A percentile compares a stretch with the other conserved stretches of the same genome.
Conservation (phyloP, 768 basidiomycete genomes). For the Mycena albidolilacea region DNA sequence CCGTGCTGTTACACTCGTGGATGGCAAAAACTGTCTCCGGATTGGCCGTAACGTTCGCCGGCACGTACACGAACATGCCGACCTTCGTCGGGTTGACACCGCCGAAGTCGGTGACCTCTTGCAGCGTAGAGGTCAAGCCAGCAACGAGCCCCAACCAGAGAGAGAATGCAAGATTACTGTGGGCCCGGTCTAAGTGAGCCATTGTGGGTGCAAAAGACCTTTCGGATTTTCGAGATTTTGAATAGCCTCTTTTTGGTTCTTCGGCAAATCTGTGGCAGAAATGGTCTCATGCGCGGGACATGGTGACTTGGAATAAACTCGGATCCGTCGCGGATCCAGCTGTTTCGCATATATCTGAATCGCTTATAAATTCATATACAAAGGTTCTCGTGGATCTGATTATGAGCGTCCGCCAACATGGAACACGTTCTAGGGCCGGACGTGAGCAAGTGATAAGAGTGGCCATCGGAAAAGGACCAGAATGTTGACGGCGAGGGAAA, state of each 20-base stretch:
- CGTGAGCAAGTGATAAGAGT: too few relatives aligned
- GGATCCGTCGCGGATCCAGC: too few relatives aligned
- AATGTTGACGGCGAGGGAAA: too few relatives aligned
- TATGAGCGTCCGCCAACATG: too few relatives aligned
- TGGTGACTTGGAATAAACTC: too few relatives aligned
- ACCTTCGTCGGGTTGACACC: constrained; percentile 68
- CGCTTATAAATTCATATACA: too few relatives aligned
- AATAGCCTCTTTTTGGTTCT: neutral
- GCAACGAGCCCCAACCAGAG: constrained; percentile 24
- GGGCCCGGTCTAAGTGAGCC: neutral
- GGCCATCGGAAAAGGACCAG: too few relatives aligned
- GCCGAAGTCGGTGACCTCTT: constrained; percentile 63
- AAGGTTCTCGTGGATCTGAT: too few relatives aligned
- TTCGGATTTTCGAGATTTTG: too few relatives aligned
- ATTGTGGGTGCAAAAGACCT: neutral
- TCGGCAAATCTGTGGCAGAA: constrained; percentile 14
- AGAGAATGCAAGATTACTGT: constrained; percentile 10
- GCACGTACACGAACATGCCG: constrained; percentile 62
- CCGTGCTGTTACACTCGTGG: constrained; percentile 68
- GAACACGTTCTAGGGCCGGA: too few relatives aligned
- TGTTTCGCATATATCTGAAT: too few relatives aligned
- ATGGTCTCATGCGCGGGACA: too few relatives aligned
- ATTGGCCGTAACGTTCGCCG: constrained; percentile 52
- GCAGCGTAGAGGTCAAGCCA: constrained; percentile 44
- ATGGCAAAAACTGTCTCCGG: constrained; percentile 68